Evolutionary conservation across 306 rosid species (phyloP), one percentile per base, ranked within the genome.

Genomic region (Datisca glomerata): DNA sequence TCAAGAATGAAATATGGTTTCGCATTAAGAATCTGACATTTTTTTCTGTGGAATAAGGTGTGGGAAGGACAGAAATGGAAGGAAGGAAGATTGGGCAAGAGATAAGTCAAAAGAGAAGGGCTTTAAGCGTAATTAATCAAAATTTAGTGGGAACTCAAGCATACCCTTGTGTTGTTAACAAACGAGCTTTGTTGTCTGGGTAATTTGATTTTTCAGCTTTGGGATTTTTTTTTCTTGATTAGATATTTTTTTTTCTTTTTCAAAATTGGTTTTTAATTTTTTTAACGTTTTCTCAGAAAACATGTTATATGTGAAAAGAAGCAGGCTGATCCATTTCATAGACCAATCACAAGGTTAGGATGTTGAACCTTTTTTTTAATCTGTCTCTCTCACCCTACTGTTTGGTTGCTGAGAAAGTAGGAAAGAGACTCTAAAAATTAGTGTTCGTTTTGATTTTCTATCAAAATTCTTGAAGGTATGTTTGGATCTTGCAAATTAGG

Each of bases 271-370:
- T 17, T 14, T 24, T 18, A 7, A 16, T n/a, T 24, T 32, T 34
- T 42, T 24, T 29, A 32, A 12, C 54, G 18, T 21, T 24, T 56
- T 60, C 29, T 12, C 69, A 89, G 94, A 40, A 83, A 73, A 32
- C 61, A 63, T 23, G 84, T 68, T 18, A 43, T 68, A 38, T 68
- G 54, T 60, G 85, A 74, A 43, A 89, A 89, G 69, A 81, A 89
- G 75, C 95, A 80, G 64, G 98, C 73, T 25, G 91, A 80, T 77
- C 93, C 78, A 39, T 78, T 53, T 4, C 93, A 80, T 60, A 74
- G 98, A 48, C 98, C 95, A 21, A 84, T 89, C 59, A 84, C 95
- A 12, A 73, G 98, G 95, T 84, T 29, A 24, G 24, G 79, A 45
- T 28, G 49, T 39, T 23, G 9, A 43, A 9, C 47, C 12, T 48